These are phyloP conservation scores for Exophiala oligosperma DNA, from an alignment of 2,329 filamentous ascomycete species.

Conservation along the genomic window DNA sequence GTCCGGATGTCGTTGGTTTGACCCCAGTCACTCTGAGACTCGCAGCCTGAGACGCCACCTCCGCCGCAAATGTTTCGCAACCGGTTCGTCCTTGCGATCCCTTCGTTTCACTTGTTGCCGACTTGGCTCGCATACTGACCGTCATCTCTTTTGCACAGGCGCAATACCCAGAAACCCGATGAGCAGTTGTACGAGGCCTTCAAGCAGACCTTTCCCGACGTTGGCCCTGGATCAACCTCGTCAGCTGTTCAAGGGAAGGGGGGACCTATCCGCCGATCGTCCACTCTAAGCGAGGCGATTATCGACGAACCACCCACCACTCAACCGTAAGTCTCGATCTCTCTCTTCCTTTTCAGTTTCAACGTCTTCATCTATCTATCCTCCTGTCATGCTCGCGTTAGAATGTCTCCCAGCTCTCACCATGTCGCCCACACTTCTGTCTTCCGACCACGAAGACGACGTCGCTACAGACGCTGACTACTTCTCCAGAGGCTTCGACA, in stretches of 20 bases:
- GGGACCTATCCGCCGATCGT: constrained; percentile 37
- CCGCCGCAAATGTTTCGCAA: constrained; percentile 47
- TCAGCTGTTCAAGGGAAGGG: constrained; percentile 46
- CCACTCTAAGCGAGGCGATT: constrained; percentile 30
- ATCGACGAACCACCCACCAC: constrained; percentile 26
- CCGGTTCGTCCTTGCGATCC: constrained; percentile 40
- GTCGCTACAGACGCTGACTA: constrained; percentile 18
- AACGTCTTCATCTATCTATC: constrained; percentile 10
- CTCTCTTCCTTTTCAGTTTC: constrained; percentile 18
- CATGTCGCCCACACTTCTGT: constrained; percentile 20
- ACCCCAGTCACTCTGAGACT: constrained; percentile 16
- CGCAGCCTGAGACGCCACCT: constrained; percentile 27
- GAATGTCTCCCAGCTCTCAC: constrained; percentile 5
- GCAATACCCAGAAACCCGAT: constrained; percentile 79
- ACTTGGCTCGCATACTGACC: constrained; percentile 19
- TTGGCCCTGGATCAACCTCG: constrained; percentile 54
- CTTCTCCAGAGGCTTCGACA: constrained; percentile 43
- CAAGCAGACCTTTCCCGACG: constrained; percentile 77
- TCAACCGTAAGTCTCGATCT: constrained; percentile 27
- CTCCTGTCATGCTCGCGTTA: constrained; percentile 1
- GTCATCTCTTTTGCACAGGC: constrained; percentile 49
- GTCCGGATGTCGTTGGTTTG: constrained; percentile 26
- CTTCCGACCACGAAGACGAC: constrained; percentile 10
- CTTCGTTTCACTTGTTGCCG: constrained; percentile 15
- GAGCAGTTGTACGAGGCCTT: constrained; percentile 83